Evolutionary conservation across 192 early-diverging fungal species (phyloP), one percentile per base, ranked within the genome.

Genomic region (Physocladia obscura): DNA sequence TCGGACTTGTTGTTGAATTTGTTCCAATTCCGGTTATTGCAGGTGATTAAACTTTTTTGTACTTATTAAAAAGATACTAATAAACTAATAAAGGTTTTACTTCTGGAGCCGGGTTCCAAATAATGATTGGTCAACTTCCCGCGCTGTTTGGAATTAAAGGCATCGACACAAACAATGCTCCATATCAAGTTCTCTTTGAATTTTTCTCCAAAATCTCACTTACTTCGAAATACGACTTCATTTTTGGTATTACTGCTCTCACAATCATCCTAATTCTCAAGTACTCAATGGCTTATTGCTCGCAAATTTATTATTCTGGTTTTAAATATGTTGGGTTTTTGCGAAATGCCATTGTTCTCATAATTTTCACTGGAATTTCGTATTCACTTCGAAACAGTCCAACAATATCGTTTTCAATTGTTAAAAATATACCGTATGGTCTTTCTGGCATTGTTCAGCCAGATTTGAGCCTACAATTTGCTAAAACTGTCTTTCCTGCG

Each of bases 1-100:
- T 97, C 19, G 95, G 95, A 6, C 81, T 93, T 52, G 77, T 95
- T 29, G 90, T 95, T 36, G 90, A 94, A 64, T 94, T 95, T 71
- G 92, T 97, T 71, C 88, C 91, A 29, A 75, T 81, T 24, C 57
- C 54, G 2, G 71, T 64, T 27, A 89, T 97, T 65, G 88, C 90
- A 1, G 93, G 61, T 62, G 8, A 6, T 47, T 62, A 6, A 5
- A 21, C 4, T n/a, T 15, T 11, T 38, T 47, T 4, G n/a, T 62
- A 44, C 44, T 48, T 11, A 35, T 35, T 59, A 17, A 8, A 5
- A 8, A 1, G 5, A 1, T 39, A 19, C 11, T 2, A 6, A 1
- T 19, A 6, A 26, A 26, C 35, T 34, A 13, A 32, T 2, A 5
- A 19, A 62, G 94, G 93, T 0, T 97, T 95, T 73, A 93, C 90